Percentiles rank a stretch among this genome's conserved stretches.
These are phyloP conservation scores for Calonectria ilicicola DNA, from an alignment of 2,329 filamentous ascomycete genomes.

Conservation along the genomic window DNA sequence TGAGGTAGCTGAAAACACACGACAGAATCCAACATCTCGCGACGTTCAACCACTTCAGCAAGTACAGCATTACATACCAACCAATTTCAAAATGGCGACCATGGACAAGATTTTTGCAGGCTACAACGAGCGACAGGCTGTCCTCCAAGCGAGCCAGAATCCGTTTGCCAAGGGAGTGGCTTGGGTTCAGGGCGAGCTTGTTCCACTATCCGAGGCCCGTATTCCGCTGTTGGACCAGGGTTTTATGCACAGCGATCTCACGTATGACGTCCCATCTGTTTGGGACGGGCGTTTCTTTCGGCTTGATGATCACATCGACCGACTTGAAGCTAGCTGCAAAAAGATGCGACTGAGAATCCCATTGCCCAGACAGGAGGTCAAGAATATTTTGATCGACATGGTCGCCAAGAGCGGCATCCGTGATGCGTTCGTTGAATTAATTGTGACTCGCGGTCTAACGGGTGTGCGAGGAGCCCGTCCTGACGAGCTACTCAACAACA, in stretches of 20 bases:
- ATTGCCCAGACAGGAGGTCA: slow-evolving; percentile 52
- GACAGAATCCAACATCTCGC: neutral
- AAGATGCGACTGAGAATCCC: slow-evolving; percentile 60
- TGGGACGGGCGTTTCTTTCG: slow-evolving; percentile 66
- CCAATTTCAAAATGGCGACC: slow-evolving; percentile 49
- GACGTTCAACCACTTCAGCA: neutral
- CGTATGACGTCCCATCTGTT: slow-evolving; percentile 63
- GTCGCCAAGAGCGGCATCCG: slow-evolving; percentile 57
- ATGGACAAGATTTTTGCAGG: slow-evolving; percentile 57
- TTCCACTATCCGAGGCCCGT: slow-evolving; percentile 58
- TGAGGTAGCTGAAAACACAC: neutral
- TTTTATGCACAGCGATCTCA: slow-evolving; percentile 64
- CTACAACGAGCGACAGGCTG: slow-evolving; percentile 44
- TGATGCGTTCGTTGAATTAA: slow-evolving; percentile 63
- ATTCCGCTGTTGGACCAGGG: slow-evolving; percentile 64
- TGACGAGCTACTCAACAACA: slow-evolving; percentile 53
- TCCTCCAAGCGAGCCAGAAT: slow-evolving; percentile 49
- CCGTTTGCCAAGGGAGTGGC: slow-evolving; percentile 58
- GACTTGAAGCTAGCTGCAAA: slow-evolving; percentile 56
- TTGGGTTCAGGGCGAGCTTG: slow-evolving; percentile 58
- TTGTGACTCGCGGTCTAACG: slow-evolving; percentile 61
- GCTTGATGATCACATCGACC: slow-evolving; percentile 60
- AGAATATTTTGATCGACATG: slow-evolving; percentile 57
- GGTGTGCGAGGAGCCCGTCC: slow-evolving; percentile 51
- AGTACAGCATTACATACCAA: too few relatives aligned